These are phyloP conservation scores for Pterocarpus macrocarpus DNA, from an alignment of 306 rosid species.

Conservation along the genomic window DNA sequence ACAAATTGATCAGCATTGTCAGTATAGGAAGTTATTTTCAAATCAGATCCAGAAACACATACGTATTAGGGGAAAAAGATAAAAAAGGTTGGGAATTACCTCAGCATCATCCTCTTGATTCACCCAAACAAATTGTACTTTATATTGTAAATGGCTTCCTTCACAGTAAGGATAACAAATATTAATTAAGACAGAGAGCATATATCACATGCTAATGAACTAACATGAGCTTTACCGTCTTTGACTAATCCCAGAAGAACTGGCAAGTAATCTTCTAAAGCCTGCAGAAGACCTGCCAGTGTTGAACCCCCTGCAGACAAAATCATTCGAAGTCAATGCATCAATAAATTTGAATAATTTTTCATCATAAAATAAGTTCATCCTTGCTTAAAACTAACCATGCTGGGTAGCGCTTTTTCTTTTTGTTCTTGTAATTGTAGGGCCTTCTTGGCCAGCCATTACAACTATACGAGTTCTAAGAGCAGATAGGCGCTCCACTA, in stretches of 20 bases:
- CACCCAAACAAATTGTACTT: conserved; percentile 87
- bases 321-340: conserved; percentile 26
- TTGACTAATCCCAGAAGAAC: conserved; percentile 94
- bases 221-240: conserved; percentile 71
- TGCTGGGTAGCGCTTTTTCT: conserved; percentile 87
- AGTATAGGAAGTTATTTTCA: conserved; percentile 39
- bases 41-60: conserved; percentile 31
- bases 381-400: conserved; percentile 62
- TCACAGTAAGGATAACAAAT: conserved; percentile 47
- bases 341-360: conserved; percentile 46
- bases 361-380: conserved; percentile 33
- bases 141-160: conserved; percentile 96
- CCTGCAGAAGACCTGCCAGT: conserved; percentile 86
- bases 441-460: conserved; percentile 96
- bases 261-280: conserved; percentile 90
- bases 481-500: conserved; percentile 84
- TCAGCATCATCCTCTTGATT: conserved; percentile 96
- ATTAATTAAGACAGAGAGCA: conserved; percentile 46
- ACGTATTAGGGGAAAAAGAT: background rate
- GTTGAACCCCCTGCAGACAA: conserved; percentile 87
- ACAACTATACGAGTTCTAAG: conserved; percentile 92
- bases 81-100: conserved; percentile 52
- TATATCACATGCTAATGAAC: conserved; percentile 29
- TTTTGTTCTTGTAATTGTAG: conserved; percentile 90
- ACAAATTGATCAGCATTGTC: conserved; percentile 37